Conservation (phyloP, 1,284 basidiomycete species). For the Neolentinus lepideus region DNA sequence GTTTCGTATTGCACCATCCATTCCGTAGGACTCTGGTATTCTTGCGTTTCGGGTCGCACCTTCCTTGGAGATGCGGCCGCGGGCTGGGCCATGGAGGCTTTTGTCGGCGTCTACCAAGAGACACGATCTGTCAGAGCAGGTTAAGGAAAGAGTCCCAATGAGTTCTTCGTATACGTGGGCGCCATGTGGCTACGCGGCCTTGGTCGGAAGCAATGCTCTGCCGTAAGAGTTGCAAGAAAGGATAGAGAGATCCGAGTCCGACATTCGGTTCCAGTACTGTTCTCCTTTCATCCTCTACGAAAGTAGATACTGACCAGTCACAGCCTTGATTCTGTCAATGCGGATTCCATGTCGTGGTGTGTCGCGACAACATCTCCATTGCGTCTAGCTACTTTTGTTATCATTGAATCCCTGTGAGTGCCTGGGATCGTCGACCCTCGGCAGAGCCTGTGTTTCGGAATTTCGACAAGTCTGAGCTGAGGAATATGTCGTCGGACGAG, state of each 20-base stretch:
- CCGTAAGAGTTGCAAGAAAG: background rate
- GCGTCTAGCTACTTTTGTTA: constrained; percentile 1
- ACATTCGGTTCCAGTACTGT: background rate
- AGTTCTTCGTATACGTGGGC: background rate
- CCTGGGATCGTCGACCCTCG: background rate
- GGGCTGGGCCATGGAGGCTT: background rate
- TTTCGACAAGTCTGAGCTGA: background rate
- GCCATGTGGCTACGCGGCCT: background rate
- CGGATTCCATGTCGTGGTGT: background rate
- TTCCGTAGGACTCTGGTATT: background rate
- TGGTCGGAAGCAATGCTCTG: background rate
- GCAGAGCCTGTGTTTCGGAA: constrained; percentile 1
- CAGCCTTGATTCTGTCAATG: background rate
- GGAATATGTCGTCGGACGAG: background rate
- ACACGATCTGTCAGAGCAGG: background rate
- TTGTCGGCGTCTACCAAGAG: background rate
- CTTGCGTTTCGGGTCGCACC: background rate
- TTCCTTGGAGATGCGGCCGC: background rate
- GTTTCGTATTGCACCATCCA: background rate
- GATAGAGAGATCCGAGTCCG: background rate
- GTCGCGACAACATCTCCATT: background rate
- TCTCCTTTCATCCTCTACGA: background rate
- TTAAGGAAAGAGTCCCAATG: background rate
- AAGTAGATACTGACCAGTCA: background rate
- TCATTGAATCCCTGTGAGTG: background rate